Evolutionary conservation across 306 rosid species (phyloP).

Genomic region (Citrullus amarus): DNA sequence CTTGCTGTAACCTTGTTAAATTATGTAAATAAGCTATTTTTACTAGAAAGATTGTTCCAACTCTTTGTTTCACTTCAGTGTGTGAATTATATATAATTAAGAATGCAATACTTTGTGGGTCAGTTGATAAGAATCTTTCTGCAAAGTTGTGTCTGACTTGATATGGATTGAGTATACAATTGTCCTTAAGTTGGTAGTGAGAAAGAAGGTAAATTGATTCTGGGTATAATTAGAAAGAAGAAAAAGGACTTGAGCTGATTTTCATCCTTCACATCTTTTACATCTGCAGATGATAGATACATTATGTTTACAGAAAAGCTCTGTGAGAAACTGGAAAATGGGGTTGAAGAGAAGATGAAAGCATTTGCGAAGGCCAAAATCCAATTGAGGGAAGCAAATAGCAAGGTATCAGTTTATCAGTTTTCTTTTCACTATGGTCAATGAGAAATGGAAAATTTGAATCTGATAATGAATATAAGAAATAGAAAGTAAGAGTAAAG

Average conservation of each 20-base stretch:
- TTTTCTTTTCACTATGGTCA: not conserved
- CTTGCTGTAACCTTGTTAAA: not conserved
- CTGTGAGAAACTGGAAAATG: too few species aligned
- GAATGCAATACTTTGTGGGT: not conserved
- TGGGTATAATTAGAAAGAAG: not conserved
- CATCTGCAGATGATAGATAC: not conserved
- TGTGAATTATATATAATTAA: not conserved
- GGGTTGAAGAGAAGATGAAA: not conserved
- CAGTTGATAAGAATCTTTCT: not conserved
- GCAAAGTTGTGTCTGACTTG: not conserved
- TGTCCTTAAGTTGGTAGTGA: not conserved
- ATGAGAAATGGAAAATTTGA: not conserved
- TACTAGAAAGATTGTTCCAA: not conserved
- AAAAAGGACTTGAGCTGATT: not conserved
- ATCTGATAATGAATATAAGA: not conserved
- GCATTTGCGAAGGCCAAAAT: not conserved
- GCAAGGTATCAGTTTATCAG: not conserved
- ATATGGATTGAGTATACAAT: not conserved
- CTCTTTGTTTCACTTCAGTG: not conserved
- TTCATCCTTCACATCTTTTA: not conserved
- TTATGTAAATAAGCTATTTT: not conserved
- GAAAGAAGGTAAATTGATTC: not conserved
- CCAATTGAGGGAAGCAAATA: not conserved
- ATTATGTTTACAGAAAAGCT: not conserved
- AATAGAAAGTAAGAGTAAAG: not conserved